A percentile compares a stretch with the other conserved stretches of the same genome.
Conservation (phyloP, 208 protist species). For the Strigomonas oncopelti region DNA sequence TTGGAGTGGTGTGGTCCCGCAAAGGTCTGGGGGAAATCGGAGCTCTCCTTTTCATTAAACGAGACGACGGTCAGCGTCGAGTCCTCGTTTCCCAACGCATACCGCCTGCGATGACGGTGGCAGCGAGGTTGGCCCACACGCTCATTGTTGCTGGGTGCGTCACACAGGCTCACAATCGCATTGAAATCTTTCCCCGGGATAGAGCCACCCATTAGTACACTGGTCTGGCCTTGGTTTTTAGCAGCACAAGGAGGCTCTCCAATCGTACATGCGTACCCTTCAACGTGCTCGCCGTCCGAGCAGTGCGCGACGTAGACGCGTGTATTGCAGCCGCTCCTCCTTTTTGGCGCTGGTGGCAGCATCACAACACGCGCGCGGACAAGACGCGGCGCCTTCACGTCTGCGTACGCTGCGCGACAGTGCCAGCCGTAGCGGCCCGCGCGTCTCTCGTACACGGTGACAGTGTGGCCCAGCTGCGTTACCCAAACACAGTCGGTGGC, state of each 20-base stretch:
- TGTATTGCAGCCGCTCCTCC: not conserved
- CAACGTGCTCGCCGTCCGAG: slow-evolving; percentile 37
- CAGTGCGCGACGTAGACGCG: slow-evolving; percentile 49
- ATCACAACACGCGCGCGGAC: slow-evolving; percentile 24
- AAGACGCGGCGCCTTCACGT: slow-evolving; percentile 53
- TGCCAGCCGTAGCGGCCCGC: slow-evolving; percentile 27
- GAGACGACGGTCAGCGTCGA: slow-evolving; percentile 31
- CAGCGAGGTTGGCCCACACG: slow-evolving; percentile 21
- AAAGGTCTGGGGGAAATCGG: slow-evolving; percentile 20
- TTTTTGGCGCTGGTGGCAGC: not conserved
- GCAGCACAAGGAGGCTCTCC: not conserved
- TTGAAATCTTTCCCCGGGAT: slow-evolving; percentile 75
- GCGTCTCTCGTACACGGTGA: slow-evolving; percentile 34
- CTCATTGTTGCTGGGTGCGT: slow-evolving; percentile 5
- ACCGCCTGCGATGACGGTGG: not conserved
- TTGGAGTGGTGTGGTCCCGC: slow-evolving; percentile 74
- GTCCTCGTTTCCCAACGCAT: slow-evolving; percentile 55
- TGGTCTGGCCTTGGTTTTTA: not conserved
- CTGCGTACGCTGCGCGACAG: slow-evolving; percentile 32
- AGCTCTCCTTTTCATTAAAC: not conserved
- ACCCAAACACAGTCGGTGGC: slow-evolving; percentile 26
- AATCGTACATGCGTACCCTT: not conserved
- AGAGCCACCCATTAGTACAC: slow-evolving; percentile 27
- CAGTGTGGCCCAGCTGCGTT: slow-evolving; percentile 44
- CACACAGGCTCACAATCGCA: slow-evolving; percentile 30